Base-by-base conservation (phyloP, 345 rosid genomes). In the Citropsis articulata region DNA sequence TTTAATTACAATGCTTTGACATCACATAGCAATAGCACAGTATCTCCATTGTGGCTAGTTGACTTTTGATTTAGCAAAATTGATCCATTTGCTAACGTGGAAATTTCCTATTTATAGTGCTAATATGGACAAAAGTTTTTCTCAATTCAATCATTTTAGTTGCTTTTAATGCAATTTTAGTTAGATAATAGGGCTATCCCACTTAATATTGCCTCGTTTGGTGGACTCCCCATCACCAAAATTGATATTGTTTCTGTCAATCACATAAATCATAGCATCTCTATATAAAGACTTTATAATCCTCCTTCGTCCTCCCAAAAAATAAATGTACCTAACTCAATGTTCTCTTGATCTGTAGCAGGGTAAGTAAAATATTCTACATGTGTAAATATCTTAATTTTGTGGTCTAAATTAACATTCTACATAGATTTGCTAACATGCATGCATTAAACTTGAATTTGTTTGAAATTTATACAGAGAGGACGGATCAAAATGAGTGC, bases 171-270 rank as follows among this genome's bases (percentile, higher is more conserved):
- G 71, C 35, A 66, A 75, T 24, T 14, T 19, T n/a, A 28, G 14
- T 24, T 72, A 66, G 24, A 73, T 9, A 24, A 48, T 63, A 65
- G 62, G 77, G 62, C 30, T 78, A 74, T 27, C 83, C 86, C 86
- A 85, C 85, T 78, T 77, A 62, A 59, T 83, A 21, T 78, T 85
- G 88, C 82, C 83, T 66, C 80, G 69, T 66, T 61, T 78, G 77
- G 84, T 85, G 88, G 87, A 73, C 27, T 63, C 57, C 74, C 50
- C 81, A 81, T 61, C 69, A 60, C 66, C 63, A 45, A 6, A 63
- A 56, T 66, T 28, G 35, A 28, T 71, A 55, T 25, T 25, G 56
- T 76, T 22, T 66, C 18, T 64, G 18, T 25, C 60, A 70, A 33
- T 31, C 35, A 62, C 66, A 35, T 21, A 55, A 74, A 50, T 73